Conservation (phyloP, 1,284 basidiomycete genomes). For the Quambalaria eucalypti region DNA sequence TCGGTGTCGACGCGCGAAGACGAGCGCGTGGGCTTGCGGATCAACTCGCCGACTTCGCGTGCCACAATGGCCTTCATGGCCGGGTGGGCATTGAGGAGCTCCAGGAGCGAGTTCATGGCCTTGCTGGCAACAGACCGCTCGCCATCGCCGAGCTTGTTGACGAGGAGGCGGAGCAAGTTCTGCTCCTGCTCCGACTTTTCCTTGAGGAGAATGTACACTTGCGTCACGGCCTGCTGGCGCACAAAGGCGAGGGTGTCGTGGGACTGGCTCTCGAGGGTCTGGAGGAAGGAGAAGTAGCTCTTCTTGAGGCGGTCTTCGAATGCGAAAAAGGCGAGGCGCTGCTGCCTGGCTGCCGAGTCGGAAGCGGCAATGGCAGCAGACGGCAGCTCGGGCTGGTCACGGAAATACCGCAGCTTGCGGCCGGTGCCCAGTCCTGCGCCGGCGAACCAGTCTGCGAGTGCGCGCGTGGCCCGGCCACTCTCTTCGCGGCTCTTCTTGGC, state of each 20-base stretch:
- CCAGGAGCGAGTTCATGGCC: constrained; percentile 78
- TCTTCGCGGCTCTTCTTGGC: constrained; percentile 85
- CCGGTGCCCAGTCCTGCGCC: constrained; percentile 64
- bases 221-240: constrained; percentile 63
- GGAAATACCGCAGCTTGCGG: constrained; percentile 64
- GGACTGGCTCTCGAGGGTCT: constrained; percentile 79
- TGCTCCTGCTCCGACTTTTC: constrained; percentile 96
- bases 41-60: constrained; percentile 71
- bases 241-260: constrained; percentile 82
- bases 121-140: constrained; percentile 82
- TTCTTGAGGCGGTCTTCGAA: constrained; percentile 98
- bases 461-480: constrained; percentile 76
- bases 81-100: constrained; percentile 81
- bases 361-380: constrained; percentile 39
- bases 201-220: constrained; percentile 67
- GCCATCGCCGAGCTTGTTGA: constrained; percentile 75
- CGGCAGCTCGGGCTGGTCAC: constrained; percentile 72
- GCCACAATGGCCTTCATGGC: constrained; percentile 87
- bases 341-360: constrained; percentile 6
- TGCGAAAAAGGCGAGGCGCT: constrained; percentile 63
- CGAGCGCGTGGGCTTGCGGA: constrained; percentile 55
- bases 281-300: constrained; percentile 85
- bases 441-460: constrained; percentile 88
- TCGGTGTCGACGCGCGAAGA: not conserved
- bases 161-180: constrained; percentile 79